Evolutionary conservation across 2,329 filamentous ascomycete genomes (phyloP), one percentile per base, ranked within the genome.

Genomic region (Blastomyces gilchristii): DNA sequence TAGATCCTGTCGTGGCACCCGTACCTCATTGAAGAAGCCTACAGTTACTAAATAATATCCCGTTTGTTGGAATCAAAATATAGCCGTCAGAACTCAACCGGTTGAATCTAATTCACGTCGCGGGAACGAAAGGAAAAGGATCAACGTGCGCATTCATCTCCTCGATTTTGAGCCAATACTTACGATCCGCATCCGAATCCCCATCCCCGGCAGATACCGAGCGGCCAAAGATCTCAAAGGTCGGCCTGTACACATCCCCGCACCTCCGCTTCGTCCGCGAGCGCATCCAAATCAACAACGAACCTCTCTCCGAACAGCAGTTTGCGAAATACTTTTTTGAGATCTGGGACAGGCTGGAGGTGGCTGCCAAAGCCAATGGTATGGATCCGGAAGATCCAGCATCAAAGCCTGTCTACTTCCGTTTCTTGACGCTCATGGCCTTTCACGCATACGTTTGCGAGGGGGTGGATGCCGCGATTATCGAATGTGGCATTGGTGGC

Each of bases 401-500:
- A 0, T 84, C 84, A 1, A 96, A 95, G 73, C 94, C 94, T 0
- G 89, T 91, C 60, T 97, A 95, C 75, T 97, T 97, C 74, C 87
- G 93, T 37, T 97, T 90, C 72, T 75, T 99, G 71, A 97, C 93
- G 0, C 81, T 99, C 47, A 83, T 97, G 78, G 92, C 92, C 1
- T 85, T 96, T 69, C 91, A 96, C 70, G 83, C 87, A 1, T 99
- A 96, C 69, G 71, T 95, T 34, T 75, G 81, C 58, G 88, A 94
- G 72, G 87, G 87, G 0, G 86, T 97, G 0, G 81, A 87, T 66
- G 85, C 85, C 22, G 92, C 91, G 0, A 85, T 97, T 11, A 82
- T 97, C 43, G 94, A 99, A 76, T 96, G 91, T 70, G 94, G 94
- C 0, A 95, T 97, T 66, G 94, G 94, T 18, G 94, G 92, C 58